These are phyloP conservation scores for Austroboletus festivus DNA, from an alignment of 768 basidiomycete species.

Conservation along the genomic window DNA sequence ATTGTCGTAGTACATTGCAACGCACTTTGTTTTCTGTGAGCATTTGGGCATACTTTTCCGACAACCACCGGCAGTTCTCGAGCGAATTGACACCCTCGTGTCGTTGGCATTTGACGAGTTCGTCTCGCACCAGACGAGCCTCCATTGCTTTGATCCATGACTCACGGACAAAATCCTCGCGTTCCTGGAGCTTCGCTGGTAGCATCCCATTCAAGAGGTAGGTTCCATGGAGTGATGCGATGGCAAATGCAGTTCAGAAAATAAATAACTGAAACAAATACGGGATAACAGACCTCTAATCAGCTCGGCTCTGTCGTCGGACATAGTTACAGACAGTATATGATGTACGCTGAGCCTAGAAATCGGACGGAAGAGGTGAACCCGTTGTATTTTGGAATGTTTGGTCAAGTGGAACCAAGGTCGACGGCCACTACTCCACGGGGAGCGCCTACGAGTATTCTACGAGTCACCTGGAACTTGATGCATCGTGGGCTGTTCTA, in stretches of 20 bases:
- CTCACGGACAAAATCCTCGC: slow-evolving; percentile 79
- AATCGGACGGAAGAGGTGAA: neutral
- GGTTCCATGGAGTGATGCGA: neutral
- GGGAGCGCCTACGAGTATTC: no score
- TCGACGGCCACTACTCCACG: no score
- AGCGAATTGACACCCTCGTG: slow-evolving; percentile 90
- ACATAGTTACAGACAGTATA: slow-evolving; percentile 24
- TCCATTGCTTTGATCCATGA: slow-evolving; percentile 97
- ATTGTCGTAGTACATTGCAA: slow-evolving; percentile 1
- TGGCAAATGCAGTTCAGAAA: neutral
- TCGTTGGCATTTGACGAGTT: slow-evolving; percentile 85
- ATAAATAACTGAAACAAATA: neutral
- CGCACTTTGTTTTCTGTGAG: slow-evolving; percentile 77
- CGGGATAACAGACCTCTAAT: slow-evolving; percentile 27
- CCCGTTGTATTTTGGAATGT: slow-evolving; percentile 14
- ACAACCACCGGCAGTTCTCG: slow-evolving; percentile 83
- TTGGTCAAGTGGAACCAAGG: no score
- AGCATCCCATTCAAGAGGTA: neutral
- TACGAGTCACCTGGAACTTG: no score
- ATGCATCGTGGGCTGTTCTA: no score
- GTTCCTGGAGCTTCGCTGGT: slow-evolving; percentile 66
- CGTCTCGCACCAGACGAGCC: slow-evolving; percentile 80
- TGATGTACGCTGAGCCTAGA: neutral
- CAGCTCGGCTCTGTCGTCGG: slow-evolving; percentile 33
- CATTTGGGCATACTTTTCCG: slow-evolving; percentile 79